phyloP scores from a whole-genome alignment of 2,329 filamentous ascomycete genomes.

The Diaporthe humulicola region DNA sequence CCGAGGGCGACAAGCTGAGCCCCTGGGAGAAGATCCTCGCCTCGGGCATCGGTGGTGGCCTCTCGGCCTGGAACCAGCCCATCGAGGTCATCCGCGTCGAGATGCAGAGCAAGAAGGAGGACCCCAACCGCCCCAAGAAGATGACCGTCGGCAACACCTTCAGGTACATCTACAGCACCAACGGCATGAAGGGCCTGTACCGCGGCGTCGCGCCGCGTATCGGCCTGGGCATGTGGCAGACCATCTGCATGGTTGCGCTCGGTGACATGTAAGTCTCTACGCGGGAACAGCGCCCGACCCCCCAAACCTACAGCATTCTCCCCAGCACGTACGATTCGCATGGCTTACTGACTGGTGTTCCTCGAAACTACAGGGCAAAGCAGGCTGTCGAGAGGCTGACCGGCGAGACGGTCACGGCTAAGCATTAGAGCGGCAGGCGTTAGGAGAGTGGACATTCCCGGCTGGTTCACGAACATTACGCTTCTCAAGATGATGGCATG shows the following conservation, averaged over 20 bases:
- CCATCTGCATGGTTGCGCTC: slow-evolving; percentile 99
- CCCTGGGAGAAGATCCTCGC: slow-evolving; percentile 91
- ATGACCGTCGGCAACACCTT: slow-evolving; percentile 92
- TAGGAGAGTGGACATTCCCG: not conserved
- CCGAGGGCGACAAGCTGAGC: slow-evolving; percentile 81
- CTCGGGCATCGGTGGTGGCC: slow-evolving; percentile 88
- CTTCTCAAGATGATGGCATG: slow-evolving; percentile 13
- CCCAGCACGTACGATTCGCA: not conserved
- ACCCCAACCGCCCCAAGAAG: slow-evolving; percentile 98
- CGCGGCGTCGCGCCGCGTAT: slow-evolving; percentile 95
- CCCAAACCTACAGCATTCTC: slow-evolving; percentile 32
- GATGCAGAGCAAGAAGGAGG: slow-evolving; percentile 99
- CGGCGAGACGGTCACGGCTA: slow-evolving; percentile 73
- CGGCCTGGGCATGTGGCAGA: slow-evolving; percentile 98
- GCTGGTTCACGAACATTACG: not conserved
- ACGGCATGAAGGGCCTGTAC: slow-evolving; percentile 93
- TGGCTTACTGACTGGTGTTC: slow-evolving; percentile 22
- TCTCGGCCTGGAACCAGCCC: slow-evolving; percentile 98
- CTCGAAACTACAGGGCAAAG: slow-evolving; percentile 68
- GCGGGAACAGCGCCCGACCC: slow-evolving; percentile 33
- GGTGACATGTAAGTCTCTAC: slow-evolving; percentile 89
- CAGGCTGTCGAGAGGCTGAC: slow-evolving; percentile 76
- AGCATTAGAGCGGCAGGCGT: slow-evolving; percentile 70
- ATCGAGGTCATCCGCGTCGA: slow-evolving; percentile 99
- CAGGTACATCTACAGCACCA: slow-evolving; percentile 90